Conservation (phyloP, 768 basidiomycete genomes). For the Leucogyrophana mollusca region DNA sequence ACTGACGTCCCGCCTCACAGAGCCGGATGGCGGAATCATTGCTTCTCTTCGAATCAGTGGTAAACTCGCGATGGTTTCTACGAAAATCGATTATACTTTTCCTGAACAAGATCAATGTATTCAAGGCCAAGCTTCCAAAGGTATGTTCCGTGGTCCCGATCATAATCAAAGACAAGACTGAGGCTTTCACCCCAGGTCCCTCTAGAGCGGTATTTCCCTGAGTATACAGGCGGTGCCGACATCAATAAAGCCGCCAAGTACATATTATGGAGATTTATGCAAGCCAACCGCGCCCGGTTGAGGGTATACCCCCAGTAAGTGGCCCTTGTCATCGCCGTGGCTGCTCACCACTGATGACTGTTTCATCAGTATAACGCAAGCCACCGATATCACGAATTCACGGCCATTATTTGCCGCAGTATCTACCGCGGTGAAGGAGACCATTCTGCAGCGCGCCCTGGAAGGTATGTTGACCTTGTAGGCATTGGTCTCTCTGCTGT, state of each 20-base stretch:
- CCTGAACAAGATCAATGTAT: constrained; percentile 44
- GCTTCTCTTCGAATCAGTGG: constrained; percentile 46
- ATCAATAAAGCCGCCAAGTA: constrained; percentile 15
- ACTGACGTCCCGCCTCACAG: constrained; percentile 3
- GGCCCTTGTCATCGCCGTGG: neutral
- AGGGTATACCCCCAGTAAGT: constrained; percentile 47
- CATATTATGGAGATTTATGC: constrained; percentile 21
- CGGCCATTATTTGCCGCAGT: constrained; percentile 41
- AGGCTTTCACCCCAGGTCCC: constrained; percentile 10
- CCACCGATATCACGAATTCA: constrained; percentile 48
- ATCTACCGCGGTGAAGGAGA: constrained; percentile 46
- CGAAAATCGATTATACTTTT: constrained; percentile 39
- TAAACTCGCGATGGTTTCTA: constrained; percentile 53
- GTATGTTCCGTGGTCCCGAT: constrained; percentile 6
- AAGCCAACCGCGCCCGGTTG: constrained; percentile 40
- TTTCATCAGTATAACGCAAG: constrained; percentile 37
- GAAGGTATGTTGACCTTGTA: constrained; percentile 45
- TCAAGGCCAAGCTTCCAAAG: constrained; percentile 48
- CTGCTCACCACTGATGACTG: neutral
- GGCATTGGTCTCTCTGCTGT: constrained; percentile 1
- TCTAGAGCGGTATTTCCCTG: constrained; percentile 35
- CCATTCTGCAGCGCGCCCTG: constrained; percentile 48
- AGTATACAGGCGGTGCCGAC: constrained; percentile 42
- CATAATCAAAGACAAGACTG: too few relatives aligned
- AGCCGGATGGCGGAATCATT: constrained; percentile 35